Evolutionary conservation across 192 early-diverging fungal species (phyloP).

Genomic region (Podila epicladia): DNA sequence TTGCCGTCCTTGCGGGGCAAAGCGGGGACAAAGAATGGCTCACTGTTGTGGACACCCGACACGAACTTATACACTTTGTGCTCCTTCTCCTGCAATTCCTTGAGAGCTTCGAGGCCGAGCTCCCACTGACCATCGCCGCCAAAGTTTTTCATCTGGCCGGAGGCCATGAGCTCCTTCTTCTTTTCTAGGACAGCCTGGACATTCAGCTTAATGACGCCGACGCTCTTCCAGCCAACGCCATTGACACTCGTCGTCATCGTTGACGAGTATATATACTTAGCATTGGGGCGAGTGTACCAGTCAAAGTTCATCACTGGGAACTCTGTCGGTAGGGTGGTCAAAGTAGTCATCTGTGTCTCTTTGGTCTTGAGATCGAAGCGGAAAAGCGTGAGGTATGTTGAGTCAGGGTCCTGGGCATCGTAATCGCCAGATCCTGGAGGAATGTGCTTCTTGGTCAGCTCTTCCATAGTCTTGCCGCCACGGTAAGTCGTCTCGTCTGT

Average conservation of each 20-base stretch:
- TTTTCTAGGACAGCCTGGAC: slow-evolving; percentile 14
- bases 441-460: slow-evolving; percentile 5
- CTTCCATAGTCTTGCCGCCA: slow-evolving; percentile 34
- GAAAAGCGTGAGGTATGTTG: slow-evolving; percentile 29
- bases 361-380: slow-evolving; percentile 34
- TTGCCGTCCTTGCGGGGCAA: slow-evolving; percentile 4
- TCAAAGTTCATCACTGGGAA: slow-evolving; percentile 32
- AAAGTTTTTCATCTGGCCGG: slow-evolving; percentile 3
- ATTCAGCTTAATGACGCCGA: slow-evolving; percentile 30
- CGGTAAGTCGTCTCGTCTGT: slow-evolving; percentile 9
- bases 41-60: slow-evolving; percentile 15
- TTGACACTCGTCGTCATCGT: not conserved
- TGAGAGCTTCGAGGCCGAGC: slow-evolving; percentile 7
- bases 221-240: slow-evolving; percentile 11
- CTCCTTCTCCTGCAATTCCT: slow-evolving; percentile 10
- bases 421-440: slow-evolving; percentile 24
- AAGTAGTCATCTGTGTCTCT: slow-evolving; percentile 30
- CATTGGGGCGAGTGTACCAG: slow-evolving; percentile 22
- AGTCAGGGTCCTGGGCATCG: slow-evolving; percentile 23
- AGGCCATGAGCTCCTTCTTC: not conserved
- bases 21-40: slow-evolving; percentile 26
- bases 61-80: slow-evolving; percentile 8
- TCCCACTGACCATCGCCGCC: slow-evolving; percentile 30
- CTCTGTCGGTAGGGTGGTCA: slow-evolving; percentile 19
- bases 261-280: slow-evolving; percentile 19